These are phyloP conservation scores for Carex scoparia DNA, from an alignment of 176 grass and related monocot genomes.

Conservation along the genomic window DNA sequence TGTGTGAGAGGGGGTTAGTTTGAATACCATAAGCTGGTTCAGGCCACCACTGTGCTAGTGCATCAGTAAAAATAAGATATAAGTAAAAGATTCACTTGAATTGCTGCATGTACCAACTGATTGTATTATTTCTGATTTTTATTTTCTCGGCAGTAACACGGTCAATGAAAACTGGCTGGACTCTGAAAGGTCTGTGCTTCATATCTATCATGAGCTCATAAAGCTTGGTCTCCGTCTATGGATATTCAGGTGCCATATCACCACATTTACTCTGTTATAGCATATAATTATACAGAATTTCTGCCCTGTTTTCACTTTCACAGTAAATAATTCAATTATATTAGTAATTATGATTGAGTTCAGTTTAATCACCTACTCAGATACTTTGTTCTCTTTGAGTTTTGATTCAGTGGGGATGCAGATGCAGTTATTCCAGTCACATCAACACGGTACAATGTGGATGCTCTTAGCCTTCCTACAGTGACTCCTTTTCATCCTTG, in stretches of 20 bases:
- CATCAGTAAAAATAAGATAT: background rate
- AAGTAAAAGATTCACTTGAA: background rate
- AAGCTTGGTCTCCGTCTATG: constrained; percentile 81
- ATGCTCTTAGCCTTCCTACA: constrained; percentile 83
- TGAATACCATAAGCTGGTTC: background rate
- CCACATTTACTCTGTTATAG: background rate
- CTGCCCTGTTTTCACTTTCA: background rate
- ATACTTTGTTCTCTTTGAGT: background rate
- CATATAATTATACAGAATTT: background rate
- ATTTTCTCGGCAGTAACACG: constrained; percentile 37
- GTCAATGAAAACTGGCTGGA: constrained; percentile 71
- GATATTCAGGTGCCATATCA: constrained; percentile 79
- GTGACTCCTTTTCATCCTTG: constrained; percentile 78
- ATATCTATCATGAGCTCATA: constrained; percentile 92
- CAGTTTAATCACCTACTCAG: background rate
- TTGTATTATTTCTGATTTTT: background rate
- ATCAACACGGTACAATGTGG: constrained; percentile 75
- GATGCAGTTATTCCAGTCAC: constrained; percentile 90
- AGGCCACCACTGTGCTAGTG: background rate
- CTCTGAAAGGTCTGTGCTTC: constrained; percentile 65
- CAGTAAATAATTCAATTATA: background rate
- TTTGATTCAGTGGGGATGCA: constrained; percentile 72
- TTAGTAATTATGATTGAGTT: background rate
- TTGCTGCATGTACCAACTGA: background rate
- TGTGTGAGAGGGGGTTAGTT: background rate